A percentile compares a stretch with the other conserved stretches of the same genome.
Evolutionary conservation across 2,329 filamentous ascomycete species (phyloP).

Genomic region (Colletotrichum sp.): DNA sequence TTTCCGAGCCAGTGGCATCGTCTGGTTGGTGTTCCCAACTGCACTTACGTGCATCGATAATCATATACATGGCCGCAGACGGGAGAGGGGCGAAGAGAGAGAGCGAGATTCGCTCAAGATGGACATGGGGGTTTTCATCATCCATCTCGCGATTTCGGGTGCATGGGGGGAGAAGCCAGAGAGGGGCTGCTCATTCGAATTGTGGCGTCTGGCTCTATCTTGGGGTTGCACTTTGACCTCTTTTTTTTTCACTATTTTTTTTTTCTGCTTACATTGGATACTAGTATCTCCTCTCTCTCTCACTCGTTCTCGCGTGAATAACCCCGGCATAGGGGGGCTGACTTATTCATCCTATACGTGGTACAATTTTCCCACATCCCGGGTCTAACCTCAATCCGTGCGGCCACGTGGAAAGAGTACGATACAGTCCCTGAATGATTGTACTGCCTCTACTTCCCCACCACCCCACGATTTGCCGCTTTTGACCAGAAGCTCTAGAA

Average conservation of each 20-base stretch:
- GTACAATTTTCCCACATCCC: slow-evolving; percentile 13
- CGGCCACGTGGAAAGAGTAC: slow-evolving; percentile 3
- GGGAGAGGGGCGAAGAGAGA: not conserved
- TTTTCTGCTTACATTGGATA: not conserved
- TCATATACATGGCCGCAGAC: not conserved
- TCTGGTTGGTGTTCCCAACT: not conserved
- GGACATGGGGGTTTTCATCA: not conserved
- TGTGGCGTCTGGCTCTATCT: not conserved
- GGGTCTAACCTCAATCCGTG: slow-evolving; percentile 1
- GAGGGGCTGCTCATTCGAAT: not conserved
- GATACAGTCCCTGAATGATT: no score
- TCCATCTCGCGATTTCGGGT: not conserved
- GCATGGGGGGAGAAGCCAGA: not conserved
- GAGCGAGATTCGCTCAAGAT: not conserved
- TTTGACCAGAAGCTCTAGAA: no score
- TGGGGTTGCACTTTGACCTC: not conserved
- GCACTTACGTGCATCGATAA: slow-evolving; percentile 2
- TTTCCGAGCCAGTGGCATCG: not conserved
- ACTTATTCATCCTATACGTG: not conserved
- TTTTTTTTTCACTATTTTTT: not conserved
- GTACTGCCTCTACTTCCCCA: no score
- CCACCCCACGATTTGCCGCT: no score
- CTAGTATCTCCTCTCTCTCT: not conserved
- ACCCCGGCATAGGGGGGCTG: not conserved
- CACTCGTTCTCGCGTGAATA: not conserved